Evolutionary conservation across 208 protist genomes (phyloP).

Genomic region (Leishmania arabica): DNA sequence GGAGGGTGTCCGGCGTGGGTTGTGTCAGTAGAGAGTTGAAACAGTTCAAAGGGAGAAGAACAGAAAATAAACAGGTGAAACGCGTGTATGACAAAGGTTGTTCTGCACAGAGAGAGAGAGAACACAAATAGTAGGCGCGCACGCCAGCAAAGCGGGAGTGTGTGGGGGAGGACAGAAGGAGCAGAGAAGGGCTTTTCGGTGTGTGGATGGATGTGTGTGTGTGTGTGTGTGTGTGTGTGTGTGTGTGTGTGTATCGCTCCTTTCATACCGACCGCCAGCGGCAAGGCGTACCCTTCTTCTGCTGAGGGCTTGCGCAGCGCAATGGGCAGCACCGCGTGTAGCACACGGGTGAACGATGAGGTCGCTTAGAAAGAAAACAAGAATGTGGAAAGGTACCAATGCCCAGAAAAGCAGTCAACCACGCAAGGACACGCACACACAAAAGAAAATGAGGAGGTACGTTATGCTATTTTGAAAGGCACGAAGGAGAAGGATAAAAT

Average conservation of each 20-base stretch:
- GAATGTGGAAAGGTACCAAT: not conserved
- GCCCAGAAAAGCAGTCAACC: not conserved
- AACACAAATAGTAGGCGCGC: not conserved
- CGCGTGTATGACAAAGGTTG: not conserved
- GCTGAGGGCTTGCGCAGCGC: not conserved
- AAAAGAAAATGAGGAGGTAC: not conserved
- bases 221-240: not conserved
- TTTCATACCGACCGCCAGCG: not conserved
- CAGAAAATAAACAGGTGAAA: not conserved
- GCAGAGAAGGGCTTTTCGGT: not conserved
- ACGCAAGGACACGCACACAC: not conserved
- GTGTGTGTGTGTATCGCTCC: not conserved
- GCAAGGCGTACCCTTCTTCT: not conserved
- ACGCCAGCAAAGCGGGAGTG: not conserved
- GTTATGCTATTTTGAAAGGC: not conserved
- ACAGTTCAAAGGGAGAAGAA: not conserved
- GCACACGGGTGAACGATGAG: not conserved
- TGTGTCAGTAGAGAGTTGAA: not conserved
- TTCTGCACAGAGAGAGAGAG: not conserved
- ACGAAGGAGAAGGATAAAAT: not conserved
- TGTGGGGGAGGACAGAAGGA: not conserved
- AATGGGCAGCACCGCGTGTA: not conserved
- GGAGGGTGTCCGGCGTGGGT: not conserved
- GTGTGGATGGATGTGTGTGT: not conserved
- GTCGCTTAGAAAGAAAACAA: not conserved